These are phyloP conservation scores for Filobasidium uniguttulatum DNA, from an alignment of 1,284 basidiomycete genomes.

Conservation along the genomic window DNA sequence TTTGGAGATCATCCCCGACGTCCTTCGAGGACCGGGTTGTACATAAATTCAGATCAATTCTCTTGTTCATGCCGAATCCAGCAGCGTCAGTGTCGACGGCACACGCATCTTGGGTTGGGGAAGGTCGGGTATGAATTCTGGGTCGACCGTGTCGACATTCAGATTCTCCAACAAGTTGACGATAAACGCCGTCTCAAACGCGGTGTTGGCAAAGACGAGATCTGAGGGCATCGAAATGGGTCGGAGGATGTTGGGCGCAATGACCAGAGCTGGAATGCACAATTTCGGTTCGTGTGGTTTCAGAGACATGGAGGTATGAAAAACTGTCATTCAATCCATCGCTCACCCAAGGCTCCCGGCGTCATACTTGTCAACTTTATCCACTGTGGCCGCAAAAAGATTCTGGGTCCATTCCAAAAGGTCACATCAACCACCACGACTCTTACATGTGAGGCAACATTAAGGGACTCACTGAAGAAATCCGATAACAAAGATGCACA, in stretches of 20 bases:
- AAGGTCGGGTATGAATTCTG: conserved; percentile 48
- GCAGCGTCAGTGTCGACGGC: not conserved
- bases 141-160: conserved; percentile 56
- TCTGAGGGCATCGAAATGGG: conserved; percentile 69
- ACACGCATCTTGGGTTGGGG: not conserved
- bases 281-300: not conserved
- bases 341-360: conserved; percentile 28
- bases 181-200: conserved; percentile 75
- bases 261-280: conserved; percentile 46
- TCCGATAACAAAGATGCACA: conserved; percentile 71
- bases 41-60: not conserved
- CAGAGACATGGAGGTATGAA: not conserved
- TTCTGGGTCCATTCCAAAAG: conserved; percentile 8
- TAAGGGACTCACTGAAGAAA: conserved; percentile 49
- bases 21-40: too few species aligned
- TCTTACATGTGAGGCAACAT: too few species aligned
- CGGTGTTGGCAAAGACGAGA: conserved; percentile 74
- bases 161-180: conserved; percentile 67
- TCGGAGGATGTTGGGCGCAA: conserved; percentile 74
- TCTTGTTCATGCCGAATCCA: not conserved
- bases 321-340: not conserved
- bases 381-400: conserved; percentile 64
- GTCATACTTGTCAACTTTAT: conserved; percentile 73
- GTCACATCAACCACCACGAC: not conserved
- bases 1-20: too few species aligned